phyloP scores from a whole-genome alignment of 192 early-diverging fungal genomes.

The Podila epigama region DNA sequence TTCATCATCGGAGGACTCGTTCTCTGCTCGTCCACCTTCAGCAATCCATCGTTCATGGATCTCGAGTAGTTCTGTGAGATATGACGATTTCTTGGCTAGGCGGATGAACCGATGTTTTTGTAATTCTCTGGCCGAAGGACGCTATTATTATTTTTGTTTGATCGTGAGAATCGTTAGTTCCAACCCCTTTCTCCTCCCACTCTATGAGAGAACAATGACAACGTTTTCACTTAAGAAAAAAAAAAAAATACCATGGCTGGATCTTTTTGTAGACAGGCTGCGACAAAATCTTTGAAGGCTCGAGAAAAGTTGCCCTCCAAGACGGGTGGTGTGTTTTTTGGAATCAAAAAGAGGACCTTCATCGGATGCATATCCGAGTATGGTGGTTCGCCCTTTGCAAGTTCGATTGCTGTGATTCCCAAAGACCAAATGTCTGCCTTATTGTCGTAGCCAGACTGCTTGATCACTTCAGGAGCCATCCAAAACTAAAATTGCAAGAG shows the following conservation, averaged over 20 bases:
- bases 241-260: constrained; percentile 65
- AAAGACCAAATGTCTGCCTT: constrained; percentile 99
- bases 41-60: constrained; percentile 82
- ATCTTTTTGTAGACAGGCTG: constrained; percentile 87
- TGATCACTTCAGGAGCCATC: constrained; percentile 97
- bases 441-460: constrained; percentile 92
- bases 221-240: background rate
- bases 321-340: constrained; percentile 87
- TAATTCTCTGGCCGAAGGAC: constrained; percentile 89
- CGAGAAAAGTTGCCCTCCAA: constrained; percentile 81
- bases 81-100: constrained; percentile 85
- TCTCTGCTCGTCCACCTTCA: constrained; percentile 58
- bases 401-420: constrained; percentile 96
- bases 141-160: constrained; percentile 41
- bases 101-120: constrained; percentile 91
- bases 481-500: constrained; percentile 65
- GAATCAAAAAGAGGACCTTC: constrained; percentile 95
- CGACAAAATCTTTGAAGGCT: constrained; percentile 91
- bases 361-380: constrained; percentile 95
- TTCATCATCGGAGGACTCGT: constrained; percentile 44
- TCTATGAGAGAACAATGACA: no score
- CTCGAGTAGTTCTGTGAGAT: constrained; percentile 88
- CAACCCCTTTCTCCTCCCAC: background rate
- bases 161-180: background rate
- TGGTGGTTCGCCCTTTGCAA: constrained; percentile 93